These are phyloP conservation scores for Flaveria brownii DNA, from an alignment of 129 eudicot species.

Conservation along the genomic window DNA sequence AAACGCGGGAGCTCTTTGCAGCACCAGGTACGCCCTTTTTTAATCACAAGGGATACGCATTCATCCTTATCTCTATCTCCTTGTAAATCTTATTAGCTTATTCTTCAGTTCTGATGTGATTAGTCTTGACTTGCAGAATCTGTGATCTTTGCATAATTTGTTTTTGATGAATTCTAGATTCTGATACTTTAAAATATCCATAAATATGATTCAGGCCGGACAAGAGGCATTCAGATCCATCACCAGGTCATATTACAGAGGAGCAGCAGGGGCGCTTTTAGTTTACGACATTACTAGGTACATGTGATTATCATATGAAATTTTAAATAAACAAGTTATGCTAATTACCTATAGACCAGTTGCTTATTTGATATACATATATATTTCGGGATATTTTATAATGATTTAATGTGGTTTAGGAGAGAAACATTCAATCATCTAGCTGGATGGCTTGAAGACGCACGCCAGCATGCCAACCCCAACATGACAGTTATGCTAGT, in stretches of 20 bases:
- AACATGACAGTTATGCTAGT: slow-evolving; percentile 91
- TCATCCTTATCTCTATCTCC: no score
- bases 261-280: slow-evolving; percentile 92
- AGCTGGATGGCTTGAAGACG: slow-evolving; percentile 96
- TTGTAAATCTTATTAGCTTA: background rate
- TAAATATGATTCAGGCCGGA: slow-evolving; percentile 63
- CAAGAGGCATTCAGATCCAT: slow-evolving; percentile 88
- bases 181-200: background rate
- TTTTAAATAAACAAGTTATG: background rate
- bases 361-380: background rate
- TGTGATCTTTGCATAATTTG: background rate
- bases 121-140: background rate
- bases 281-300: slow-evolving; percentile 91
- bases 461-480: slow-evolving; percentile 85
- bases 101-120: background rate
- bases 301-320: background rate
- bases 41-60: no score
- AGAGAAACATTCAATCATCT: slow-evolving; percentile 89
- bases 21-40: no score
- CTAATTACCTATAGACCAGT: background rate
- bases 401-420: slow-evolving; percentile 33
- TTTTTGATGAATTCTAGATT: background rate
- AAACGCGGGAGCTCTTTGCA: no score
- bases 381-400: background rate
- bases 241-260: slow-evolving; percentile 86